phyloP scores from a whole-genome alignment of 2,329 filamentous ascomycete genomes.

The Zasmidium citrigriseum region DNA sequence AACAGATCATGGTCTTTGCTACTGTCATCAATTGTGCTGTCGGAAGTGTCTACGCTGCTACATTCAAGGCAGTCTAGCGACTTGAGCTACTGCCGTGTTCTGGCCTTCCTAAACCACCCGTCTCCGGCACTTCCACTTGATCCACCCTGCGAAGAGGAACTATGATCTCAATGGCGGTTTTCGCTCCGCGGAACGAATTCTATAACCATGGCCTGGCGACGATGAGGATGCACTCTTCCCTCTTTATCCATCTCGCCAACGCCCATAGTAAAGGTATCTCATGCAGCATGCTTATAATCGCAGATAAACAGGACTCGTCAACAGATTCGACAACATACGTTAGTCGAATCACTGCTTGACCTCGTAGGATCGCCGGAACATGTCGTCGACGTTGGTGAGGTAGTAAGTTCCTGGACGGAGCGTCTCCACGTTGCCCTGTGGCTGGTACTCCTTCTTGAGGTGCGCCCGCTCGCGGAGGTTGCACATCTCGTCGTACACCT shows the following conservation, averaged over 20 bases:
- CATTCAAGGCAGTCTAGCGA: not conserved
- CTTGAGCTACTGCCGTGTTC: not conserved
- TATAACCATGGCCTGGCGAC: not conserved
- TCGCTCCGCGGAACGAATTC: not conserved
- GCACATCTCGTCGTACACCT: slow-evolving; percentile 57
- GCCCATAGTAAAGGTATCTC: not conserved
- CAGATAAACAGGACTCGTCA: not conserved
- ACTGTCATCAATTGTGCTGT: not conserved
- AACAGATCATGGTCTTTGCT: not conserved
- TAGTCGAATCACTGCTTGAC: slow-evolving; percentile 42
- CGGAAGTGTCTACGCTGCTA: not conserved
- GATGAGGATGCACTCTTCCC: not conserved
- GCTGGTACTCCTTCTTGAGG: slow-evolving; percentile 52
- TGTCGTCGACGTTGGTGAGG: slow-evolving; percentile 51
- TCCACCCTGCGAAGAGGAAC: not conserved
- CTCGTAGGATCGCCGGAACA: slow-evolving; percentile 54
- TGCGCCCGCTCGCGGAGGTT: slow-evolving; percentile 54
- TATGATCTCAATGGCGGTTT: not conserved
- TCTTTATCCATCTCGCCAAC: not conserved
- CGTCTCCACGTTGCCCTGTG: slow-evolving; percentile 45
- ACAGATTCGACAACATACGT: not conserved
- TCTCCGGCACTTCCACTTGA: not conserved
- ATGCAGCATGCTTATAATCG: not conserved
- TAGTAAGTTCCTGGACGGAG: slow-evolving; percentile 54
- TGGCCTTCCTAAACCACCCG: not conserved